phyloP scores from a whole-genome alignment of 208 protist genomes.

The Trypanosoma melophagium region DNA sequence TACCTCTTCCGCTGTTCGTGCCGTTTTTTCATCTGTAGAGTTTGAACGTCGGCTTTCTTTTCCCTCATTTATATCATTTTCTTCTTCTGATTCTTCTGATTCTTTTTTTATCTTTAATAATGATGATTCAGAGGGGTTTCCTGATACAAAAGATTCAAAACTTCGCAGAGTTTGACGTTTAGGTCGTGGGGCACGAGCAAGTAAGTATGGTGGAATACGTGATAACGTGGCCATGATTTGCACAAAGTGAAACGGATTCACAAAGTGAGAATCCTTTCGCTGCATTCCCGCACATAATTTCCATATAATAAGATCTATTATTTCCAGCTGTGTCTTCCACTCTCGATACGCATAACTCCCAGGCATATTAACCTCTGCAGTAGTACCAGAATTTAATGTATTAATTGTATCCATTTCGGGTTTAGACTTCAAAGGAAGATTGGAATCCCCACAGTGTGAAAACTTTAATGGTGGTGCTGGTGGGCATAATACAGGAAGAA shows the following conservation, averaged over 20 bases:
- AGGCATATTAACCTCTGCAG: neutral
- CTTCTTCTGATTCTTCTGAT: neutral
- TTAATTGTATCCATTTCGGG: neutral
- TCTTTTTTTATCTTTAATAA: neutral
- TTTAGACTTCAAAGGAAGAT: too few species aligned
- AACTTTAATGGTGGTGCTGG: slow-evolving; percentile 3
- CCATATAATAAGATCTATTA: slow-evolving; percentile 46
- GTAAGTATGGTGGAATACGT: slow-evolving; percentile 48
- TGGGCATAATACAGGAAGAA: slow-evolving; percentile 49
- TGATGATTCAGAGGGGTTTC: neutral
- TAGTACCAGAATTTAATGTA: neutral
- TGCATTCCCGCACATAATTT: slow-evolving; percentile 48
- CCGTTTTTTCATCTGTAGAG: slow-evolving; percentile 3
- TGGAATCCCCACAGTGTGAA: neutral
- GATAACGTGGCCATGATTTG: slow-evolving; percentile 65
- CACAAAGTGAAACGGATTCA: slow-evolving; percentile 77
- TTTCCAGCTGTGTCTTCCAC: slow-evolving; percentile 39
- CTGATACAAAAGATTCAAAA: neutral
- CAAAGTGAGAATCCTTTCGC: slow-evolving; percentile 50
- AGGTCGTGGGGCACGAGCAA: slow-evolving; percentile 33
- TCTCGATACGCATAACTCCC: slow-evolving; percentile 4
- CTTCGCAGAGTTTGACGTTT: slow-evolving; percentile 1
- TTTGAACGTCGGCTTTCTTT: neutral
- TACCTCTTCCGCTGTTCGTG: slow-evolving; percentile 46
- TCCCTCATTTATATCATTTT: neutral